Conservation (phyloP, 352 stramenopile genomes). For the Aphanomyces invadans region DNA sequence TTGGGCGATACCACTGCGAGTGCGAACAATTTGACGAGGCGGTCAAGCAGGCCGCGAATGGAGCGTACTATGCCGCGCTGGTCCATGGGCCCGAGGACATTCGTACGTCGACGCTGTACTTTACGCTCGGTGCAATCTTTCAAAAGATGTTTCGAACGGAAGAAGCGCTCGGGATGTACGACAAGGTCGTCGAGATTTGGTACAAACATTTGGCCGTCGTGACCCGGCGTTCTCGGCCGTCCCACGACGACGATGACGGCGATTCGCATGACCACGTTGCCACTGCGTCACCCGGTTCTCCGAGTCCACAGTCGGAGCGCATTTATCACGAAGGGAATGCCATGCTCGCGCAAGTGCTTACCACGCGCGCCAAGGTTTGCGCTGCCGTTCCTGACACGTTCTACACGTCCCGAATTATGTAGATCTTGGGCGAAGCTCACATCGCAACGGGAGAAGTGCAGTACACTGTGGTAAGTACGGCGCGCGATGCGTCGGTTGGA, state of each 20-base stretch:
- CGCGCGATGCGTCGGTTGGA: not conserved
- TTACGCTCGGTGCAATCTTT: constrained; percentile 56
- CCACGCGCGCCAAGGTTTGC: constrained; percentile 29
- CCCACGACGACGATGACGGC: not conserved
- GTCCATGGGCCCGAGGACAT: constrained; percentile 64
- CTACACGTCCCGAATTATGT: not conserved
- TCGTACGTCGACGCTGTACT: constrained; percentile 71
- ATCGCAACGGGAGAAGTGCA: constrained; percentile 50
- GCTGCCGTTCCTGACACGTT: not conserved
- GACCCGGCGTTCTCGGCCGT: not conserved
- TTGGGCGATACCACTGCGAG: constrained; percentile 14
- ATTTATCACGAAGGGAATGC: constrained; percentile 34
- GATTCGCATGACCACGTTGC: not conserved
- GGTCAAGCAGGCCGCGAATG: constrained; percentile 52
- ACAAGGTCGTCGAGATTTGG: constrained; percentile 77
- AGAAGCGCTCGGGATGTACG: constrained; percentile 55
- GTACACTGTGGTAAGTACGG: constrained; percentile 34
- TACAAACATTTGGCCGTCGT: constrained; percentile 30
- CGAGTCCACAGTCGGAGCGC: not conserved
- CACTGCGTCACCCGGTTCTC: too few species aligned
- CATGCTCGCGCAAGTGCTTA: constrained; percentile 56
- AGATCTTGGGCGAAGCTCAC: constrained; percentile 38
- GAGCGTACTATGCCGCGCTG: constrained; percentile 60
- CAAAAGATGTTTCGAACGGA: constrained; percentile 41
- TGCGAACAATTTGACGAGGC: constrained; percentile 32